Evolutionary conservation across 306 rosid species (phyloP), one percentile per base, ranked within the genome.

Genomic region (Nissolia schottii): DNA sequence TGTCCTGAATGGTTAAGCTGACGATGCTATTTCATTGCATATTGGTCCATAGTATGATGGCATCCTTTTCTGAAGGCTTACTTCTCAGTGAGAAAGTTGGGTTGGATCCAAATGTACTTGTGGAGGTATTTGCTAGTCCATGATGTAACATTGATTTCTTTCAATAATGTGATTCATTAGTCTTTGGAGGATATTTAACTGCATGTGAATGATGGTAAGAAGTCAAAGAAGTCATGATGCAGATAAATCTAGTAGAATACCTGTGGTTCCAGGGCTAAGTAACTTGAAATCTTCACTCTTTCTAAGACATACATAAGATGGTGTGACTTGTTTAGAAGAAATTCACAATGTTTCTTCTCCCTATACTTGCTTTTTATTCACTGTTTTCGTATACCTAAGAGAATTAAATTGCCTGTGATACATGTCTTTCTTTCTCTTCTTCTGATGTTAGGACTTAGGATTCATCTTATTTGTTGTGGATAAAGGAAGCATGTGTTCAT

Each of bases 31-130:
- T 77, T 71, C 43, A 70, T 10, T 73, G 54, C 25, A 23, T 14
- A 2, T 18, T 64, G 58, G 43, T 51, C 68, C 73, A 14, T 71
- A 94, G 98, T 76, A 94, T 94, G 98, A 91, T 94, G 98, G 97
- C 98, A 12, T 89, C 97, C 59, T 94, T 94, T 72, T 87, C 98
- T 20, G 98, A 91, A 85, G 98, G 97, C 59, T 67, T 94, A 87
- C 96, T 91, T 77, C 96, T 91, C 79, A 70, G 90, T 2, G 81
- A 89, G 84, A 91, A 94, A 91, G 96, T 86, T 63, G 97, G 98
- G 57, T 75, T 94, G 64, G 97, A 91, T 73, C 98, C 98, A 13
- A 80, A 71, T 3, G 84, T 91, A 53, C 89, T 91, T 9, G 91
- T 91, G 43, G 87, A 91, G 99, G 99, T 89, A 85, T 74, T 70